Evolutionary conservation across 495 filamentous ascomycete genomes (phyloP).

Genomic region (Penicillium soppii): DNA sequence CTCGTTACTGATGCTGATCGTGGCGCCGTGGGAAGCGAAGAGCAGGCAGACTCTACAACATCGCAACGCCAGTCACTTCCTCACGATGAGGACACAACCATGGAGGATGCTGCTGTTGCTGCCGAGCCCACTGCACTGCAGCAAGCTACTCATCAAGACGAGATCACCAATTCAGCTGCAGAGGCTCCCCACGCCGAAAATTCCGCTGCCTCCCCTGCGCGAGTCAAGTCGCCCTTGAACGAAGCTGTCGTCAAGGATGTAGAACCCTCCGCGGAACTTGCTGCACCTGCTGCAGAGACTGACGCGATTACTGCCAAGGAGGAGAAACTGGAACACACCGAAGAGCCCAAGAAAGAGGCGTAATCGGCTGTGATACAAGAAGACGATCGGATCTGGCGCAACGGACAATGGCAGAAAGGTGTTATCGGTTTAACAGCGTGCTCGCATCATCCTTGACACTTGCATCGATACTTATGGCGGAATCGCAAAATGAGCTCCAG

Average conservation of each 20-base stretch:
- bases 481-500: constrained; percentile 4
- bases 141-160: constrained; percentile 14
- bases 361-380: constrained; percentile 20
- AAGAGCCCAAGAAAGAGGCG: constrained; percentile 34
- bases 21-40: constrained; percentile 40
- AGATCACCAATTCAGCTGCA: constrained; percentile 24
- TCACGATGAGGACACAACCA: constrained; percentile 61
- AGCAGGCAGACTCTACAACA: constrained; percentile 34
- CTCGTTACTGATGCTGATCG: constrained; percentile 35
- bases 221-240: constrained; percentile 21
- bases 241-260: constrained; percentile 14
- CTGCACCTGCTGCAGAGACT: constrained; percentile 15
- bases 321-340: constrained; percentile 19
- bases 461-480: constrained; percentile 13
- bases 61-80: constrained; percentile 46
- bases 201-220: constrained; percentile 17
- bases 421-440: constrained; percentile 36
- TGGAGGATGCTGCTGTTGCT: constrained; percentile 62
- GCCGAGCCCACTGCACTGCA: constrained; percentile 26
- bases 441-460: constrained; percentile 24
- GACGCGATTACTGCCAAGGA: constrained; percentile 23
- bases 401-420: constrained; percentile 42
- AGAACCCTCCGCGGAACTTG: constrained; percentile 16
- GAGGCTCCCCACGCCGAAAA: constrained; percentile 17
- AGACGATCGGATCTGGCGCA: constrained; percentile 36